These are phyloP conservation scores for Brasilioporus rufonigricans DNA, from an alignment of 768 basidiomycete species.

Conservation along the genomic window DNA sequence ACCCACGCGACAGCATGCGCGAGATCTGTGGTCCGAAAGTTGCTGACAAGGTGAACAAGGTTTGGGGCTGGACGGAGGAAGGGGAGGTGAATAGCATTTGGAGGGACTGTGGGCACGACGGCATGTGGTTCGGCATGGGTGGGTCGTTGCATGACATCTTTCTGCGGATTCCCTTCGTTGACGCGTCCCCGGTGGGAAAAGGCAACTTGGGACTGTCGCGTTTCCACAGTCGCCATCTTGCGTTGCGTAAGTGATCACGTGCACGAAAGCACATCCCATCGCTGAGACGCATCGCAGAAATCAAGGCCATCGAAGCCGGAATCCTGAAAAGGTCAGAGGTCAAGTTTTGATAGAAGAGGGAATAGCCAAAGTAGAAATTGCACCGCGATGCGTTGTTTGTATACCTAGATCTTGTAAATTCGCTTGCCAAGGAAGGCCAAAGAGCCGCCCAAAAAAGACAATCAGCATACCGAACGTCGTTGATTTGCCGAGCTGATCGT, in stretches of 20 bases:
- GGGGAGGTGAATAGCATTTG: conserved; percentile 41
- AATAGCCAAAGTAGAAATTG: no score
- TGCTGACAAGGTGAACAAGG: conserved; percentile 41
- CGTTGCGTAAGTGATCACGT: conserved; percentile 23
- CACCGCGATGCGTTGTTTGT: no score
- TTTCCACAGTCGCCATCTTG: conserved; percentile 33
- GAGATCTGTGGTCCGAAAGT: conserved; percentile 47
- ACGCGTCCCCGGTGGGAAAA: neutral
- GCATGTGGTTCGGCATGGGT: conserved; percentile 33
- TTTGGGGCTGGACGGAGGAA: conserved; percentile 72
- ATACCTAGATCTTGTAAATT: no score
- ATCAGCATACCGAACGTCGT: no score
- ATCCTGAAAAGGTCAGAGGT: conserved; percentile 21
- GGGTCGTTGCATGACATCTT: no score
- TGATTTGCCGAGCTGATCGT: no score
- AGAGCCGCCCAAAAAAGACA: no score
- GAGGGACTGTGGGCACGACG: conserved; percentile 35
- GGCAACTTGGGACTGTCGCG: conserved; percentile 26
- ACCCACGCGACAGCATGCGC: conserved; percentile 39
- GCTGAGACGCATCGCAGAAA: conserved; percentile 18
- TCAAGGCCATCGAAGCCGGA: conserved; percentile 30
- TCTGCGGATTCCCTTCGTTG: no score
- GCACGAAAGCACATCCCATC: neutral
- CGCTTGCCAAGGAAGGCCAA: no score
- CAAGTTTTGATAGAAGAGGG: conserved; percentile 14